Conservation (phyloP, 2,329 filamentous ascomycete genomes). For the Pyrenophora teres region DNA sequence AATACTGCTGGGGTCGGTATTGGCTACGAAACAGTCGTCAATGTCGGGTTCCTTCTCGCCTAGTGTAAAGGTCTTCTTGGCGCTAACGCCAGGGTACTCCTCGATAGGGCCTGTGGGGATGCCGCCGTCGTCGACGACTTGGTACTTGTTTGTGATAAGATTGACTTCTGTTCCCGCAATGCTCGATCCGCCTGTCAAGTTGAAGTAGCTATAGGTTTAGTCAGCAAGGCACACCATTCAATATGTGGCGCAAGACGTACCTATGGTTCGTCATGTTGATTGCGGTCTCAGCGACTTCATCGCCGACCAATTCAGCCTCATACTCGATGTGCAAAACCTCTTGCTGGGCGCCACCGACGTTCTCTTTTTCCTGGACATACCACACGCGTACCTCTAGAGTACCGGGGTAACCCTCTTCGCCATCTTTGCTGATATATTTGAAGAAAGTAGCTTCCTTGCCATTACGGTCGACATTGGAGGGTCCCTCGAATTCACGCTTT, state of each 20-base stretch:
- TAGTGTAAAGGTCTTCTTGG: constrained; percentile 72
- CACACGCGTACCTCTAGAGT: constrained; percentile 76
- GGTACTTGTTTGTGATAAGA: constrained; percentile 65
- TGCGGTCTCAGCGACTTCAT: constrained; percentile 81
- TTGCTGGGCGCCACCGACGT: constrained; percentile 64
- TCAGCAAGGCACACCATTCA: not conserved
- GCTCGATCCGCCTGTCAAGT: constrained; percentile 62
- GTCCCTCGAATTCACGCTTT: constrained; percentile 76
- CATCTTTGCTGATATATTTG: constrained; percentile 70
- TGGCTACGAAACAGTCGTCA: constrained; percentile 88
- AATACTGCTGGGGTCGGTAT: constrained; percentile 61
- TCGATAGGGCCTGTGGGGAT: constrained; percentile 75
- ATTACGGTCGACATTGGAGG: constrained; percentile 60
- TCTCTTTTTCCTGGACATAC: constrained; percentile 76
- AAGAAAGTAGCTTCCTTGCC: constrained; percentile 53
- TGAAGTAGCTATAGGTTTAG: constrained; percentile 63
- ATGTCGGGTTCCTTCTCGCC: constrained; percentile 73
- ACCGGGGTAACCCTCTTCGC: constrained; percentile 89
- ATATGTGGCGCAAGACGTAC: constrained; percentile 50
- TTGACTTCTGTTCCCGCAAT: constrained; percentile 66
- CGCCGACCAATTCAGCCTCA: constrained; percentile 77
- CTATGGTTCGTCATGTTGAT: constrained; percentile 97
- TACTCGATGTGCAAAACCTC: constrained; percentile 85
- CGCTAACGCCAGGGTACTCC: constrained; percentile 67
- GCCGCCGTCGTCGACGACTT: constrained; percentile 72